Percentiles rank a stretch among this genome's conserved stretches.
Evolutionary conservation across 2,329 filamentous ascomycete genomes (phyloP).

Genomic region (Dendryphion nanum): DNA sequence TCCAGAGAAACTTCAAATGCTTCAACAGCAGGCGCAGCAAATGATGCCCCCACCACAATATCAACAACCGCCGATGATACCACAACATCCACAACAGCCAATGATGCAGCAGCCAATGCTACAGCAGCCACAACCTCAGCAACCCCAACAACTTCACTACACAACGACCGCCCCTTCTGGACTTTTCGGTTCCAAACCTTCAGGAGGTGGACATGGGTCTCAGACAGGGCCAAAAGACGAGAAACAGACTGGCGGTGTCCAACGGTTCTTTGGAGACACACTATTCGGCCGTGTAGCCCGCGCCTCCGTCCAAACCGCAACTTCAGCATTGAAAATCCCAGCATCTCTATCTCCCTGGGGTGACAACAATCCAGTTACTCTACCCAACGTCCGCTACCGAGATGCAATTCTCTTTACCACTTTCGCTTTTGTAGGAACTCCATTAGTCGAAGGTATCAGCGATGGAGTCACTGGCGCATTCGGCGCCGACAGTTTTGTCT

Average conservation of each 20-base stretch:
- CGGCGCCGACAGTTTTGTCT: conserved; percentile 35
- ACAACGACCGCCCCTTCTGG: conserved; percentile 24
- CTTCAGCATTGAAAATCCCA: conserved; percentile 34
- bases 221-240: conserved; percentile 23
- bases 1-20: conserved; percentile 29
- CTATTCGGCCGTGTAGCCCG: conserved; percentile 36
- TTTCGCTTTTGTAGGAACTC: conserved; percentile 36
- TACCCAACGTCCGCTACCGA: conserved; percentile 40
- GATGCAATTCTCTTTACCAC: conserved; percentile 40
- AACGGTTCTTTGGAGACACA: conserved; percentile 39
- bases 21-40: conserved; percentile 30
- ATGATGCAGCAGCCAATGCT: conserved; percentile 14
- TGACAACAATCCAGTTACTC: conserved; percentile 40
- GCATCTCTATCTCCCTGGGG: conserved; percentile 36
- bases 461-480: conserved; percentile 27
- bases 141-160: conserved; percentile 16
- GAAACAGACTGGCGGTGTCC: conserved; percentile 26
- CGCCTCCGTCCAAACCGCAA: conserved; percentile 32
- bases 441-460: conserved; percentile 31
- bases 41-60: conserved; percentile 10
- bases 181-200: conserved; percentile 22
- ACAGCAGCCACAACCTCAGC: conserved; percentile 18
- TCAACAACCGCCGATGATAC: conserved; percentile 6
- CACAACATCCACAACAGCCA: conserved; percentile 8
- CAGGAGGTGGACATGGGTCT: conserved; percentile 14